Percentiles rank a stretch among this genome's conserved stretches.
These are phyloP conservation scores for Tetracladium maxilliforme DNA, from an alignment of 2,329 filamentous ascomycete species.

Conservation along the genomic window DNA sequence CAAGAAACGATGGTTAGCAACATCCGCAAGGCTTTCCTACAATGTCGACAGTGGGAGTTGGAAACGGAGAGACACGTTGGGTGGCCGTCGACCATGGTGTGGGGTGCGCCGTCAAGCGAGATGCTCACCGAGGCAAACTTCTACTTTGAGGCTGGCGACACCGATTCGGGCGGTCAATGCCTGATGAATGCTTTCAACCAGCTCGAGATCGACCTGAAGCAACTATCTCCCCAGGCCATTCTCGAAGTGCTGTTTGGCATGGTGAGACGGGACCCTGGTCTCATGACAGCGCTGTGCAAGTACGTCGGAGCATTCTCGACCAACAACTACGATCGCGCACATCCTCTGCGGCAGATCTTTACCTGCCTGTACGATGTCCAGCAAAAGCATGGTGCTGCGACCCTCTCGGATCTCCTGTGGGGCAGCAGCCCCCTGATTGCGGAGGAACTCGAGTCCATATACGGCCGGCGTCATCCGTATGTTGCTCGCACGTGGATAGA, in stretches of 20 bases:
- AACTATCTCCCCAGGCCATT: slow-evolving; percentile 25
- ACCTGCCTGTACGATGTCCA: too few species aligned
- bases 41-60: slow-evolving; percentile 25
- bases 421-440: too few species aligned
- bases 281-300: slow-evolving; percentile 29
- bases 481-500: too few species aligned
- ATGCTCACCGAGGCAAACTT: slow-evolving; percentile 27
- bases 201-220: slow-evolving; percentile 25
- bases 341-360: too few species aligned
- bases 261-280: slow-evolving; percentile 25
- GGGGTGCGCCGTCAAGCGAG: slow-evolving; percentile 27
- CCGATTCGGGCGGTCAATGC: slow-evolving; percentile 22
- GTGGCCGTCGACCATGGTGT: slow-evolving; percentile 26
- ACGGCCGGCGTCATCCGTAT: too few species aligned
- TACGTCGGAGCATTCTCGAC: slow-evolving; percentile 27
- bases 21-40: slow-evolving; percentile 26
- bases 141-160: slow-evolving; percentile 23
- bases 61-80: slow-evolving; percentile 20
- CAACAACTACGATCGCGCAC: too few species aligned
- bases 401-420: too few species aligned
- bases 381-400: too few species aligned
- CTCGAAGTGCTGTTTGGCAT: slow-evolving; percentile 26
- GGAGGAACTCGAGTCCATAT: too few species aligned
- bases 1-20: slow-evolving; percentile 27
- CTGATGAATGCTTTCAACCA: slow-evolving; percentile 27